Evolutionary conservation across 2,329 filamentous ascomycete genomes (phyloP), one percentile per base, ranked within the genome.

Genomic region (Diaporthe amygdali): DNA sequence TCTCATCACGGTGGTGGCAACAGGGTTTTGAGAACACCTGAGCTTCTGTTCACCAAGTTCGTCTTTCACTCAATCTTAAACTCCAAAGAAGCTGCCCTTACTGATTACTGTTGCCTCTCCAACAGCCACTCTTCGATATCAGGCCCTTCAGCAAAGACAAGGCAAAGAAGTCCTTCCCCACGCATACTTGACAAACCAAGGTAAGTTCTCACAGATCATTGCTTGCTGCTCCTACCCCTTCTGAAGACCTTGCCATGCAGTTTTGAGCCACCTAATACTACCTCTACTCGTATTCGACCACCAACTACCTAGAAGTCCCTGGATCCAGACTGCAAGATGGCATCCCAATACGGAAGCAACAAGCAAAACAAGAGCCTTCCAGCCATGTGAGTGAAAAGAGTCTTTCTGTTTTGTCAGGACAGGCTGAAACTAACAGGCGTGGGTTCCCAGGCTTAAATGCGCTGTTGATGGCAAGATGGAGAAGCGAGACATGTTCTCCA

Each of bases 401-500:
- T 14, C 34, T 30, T 51, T 30, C 5, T 34, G 20, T 32, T 59
- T 10, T 9, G 59, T 37, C 30, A 37, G 8, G 46, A 3, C 41
- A 20, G 12, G n/a, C 27, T 12, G 10, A 41, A 22, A 44, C 55
- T 72, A 27, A 72, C 34, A 14, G 14, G 3, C 9, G 10, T 15
- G 37, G 1, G 22, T 14, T 37, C 8, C n/a, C 63, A 73, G 71
- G 63, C 37, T 71, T 22, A 61, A 67, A 20, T 73, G 71, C 66
- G 37, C 34, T 7, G 64, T 49, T 27, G 71, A 73, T n/a, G 66
- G 61, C 44, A 68, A 68, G 69, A 30, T 67, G 61, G 71, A 73
- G 51, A 41, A 27, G n/a, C 39, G 30, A 15, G 55, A 61, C 20
- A 66, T 66, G 49, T 73, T 68, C 34, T 73, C 71, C 30, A 68